Conservation (phyloP, 306 rosid species). For the Lotus japonicus region DNA sequence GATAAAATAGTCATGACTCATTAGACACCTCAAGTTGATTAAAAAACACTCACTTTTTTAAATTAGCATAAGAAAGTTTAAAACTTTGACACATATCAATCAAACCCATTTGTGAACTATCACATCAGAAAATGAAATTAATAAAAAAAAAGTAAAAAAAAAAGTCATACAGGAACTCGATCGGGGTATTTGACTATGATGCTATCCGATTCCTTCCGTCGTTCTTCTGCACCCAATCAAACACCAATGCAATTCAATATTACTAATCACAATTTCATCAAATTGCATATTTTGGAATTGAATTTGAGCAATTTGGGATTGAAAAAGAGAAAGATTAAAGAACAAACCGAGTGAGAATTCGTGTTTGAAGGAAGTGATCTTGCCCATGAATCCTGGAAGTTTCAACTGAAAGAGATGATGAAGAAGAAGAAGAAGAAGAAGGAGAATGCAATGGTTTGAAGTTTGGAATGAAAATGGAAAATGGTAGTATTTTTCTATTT, state of each 20-base stretch:
- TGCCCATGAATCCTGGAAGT: constrained; percentile 19
- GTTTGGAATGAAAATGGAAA: not conserved
- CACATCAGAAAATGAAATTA: not conserved
- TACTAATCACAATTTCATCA: not conserved
- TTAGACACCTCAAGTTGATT: not conserved
- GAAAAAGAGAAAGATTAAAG: not conserved
- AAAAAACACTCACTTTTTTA: too few relatives aligned
- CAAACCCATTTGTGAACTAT: not conserved
- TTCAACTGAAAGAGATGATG: not conserved
- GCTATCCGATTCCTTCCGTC: constrained; percentile 29
- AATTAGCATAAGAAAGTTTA: not conserved
- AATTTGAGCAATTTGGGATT: not conserved
- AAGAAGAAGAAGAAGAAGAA: not conserved
- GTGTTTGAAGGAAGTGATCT: constrained; percentile 30
- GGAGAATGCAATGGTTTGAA: not conserved
- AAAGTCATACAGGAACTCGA: constrained; percentile 31
- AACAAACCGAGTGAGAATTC: constrained; percentile 32
- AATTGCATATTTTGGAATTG: not conserved
- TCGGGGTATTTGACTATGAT: constrained; percentile 41
- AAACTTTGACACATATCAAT: too few relatives aligned
- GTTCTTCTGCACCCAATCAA: constrained; percentile 27
- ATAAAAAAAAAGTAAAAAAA: not conserved
- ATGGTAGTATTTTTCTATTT: not conserved
- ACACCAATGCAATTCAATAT: not conserved
- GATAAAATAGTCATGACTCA: not conserved